These are phyloP conservation scores for Delitschia confertaspora DNA, from an alignment of 495 filamentous ascomycete species.

Conservation along the genomic window DNA sequence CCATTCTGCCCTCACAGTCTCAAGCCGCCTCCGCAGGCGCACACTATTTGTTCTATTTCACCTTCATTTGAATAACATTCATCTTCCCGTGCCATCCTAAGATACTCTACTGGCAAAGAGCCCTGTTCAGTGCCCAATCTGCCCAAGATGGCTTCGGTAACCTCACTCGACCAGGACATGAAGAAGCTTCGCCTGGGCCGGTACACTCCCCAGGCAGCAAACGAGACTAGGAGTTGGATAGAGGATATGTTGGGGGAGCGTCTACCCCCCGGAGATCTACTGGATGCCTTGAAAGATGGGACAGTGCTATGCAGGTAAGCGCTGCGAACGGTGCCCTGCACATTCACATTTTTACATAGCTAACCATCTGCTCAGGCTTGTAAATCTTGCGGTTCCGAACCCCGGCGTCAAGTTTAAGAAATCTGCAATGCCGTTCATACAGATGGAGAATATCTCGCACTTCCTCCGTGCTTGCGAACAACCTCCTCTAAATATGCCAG, in stretches of 20 bases:
- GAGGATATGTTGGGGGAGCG: slow-evolving; percentile 68
- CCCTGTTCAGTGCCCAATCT: slow-evolving; percentile 4
- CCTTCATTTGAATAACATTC: background rate
- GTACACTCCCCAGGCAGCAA: slow-evolving; percentile 87
- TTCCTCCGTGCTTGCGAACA: slow-evolving; percentile 82
- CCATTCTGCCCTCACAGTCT: background rate
- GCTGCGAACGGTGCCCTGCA: background rate
- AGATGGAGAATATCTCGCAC: slow-evolving; percentile 98
- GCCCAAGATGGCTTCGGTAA: slow-evolving; percentile 76
- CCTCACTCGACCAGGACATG: slow-evolving; percentile 91
- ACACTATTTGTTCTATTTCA: slow-evolving; percentile 1
- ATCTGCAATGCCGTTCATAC: slow-evolving; percentile 92
- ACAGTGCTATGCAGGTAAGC: slow-evolving; percentile 79
- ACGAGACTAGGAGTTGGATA: slow-evolving; percentile 81
- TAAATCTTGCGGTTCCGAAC: slow-evolving; percentile 68
- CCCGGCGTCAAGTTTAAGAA: slow-evolving; percentile 74
- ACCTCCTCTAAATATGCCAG: slow-evolving; percentile 74
- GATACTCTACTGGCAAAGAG: background rate
- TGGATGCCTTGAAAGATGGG: slow-evolving; percentile 83
- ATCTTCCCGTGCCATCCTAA: background rate
- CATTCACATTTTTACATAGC: slow-evolving; percentile 1
- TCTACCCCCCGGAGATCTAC: slow-evolving; percentile 62
- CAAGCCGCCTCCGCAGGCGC: too few relatives aligned
- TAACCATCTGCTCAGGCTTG: slow-evolving; percentile 49
- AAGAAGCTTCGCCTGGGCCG: slow-evolving; percentile 83